A percentile compares a stretch with the other conserved stretches of the same genome.
Conservation (phyloP, 495 filamentous ascomycete species). For the Talaromyces borbonicus region DNA sequence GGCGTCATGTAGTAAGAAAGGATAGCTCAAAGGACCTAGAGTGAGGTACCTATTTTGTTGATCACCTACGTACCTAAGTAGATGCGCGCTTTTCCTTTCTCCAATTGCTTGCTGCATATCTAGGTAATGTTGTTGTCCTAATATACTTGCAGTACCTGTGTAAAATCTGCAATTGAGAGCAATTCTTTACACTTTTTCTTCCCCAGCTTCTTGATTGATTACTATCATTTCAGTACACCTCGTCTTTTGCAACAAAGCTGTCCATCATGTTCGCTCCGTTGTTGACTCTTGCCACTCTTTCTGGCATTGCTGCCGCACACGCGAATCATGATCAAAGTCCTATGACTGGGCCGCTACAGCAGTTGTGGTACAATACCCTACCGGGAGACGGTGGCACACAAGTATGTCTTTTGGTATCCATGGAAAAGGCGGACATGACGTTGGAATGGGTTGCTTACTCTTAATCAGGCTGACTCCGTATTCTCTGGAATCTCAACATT, state of each 20-base stretch:
- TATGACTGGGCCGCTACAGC: slow-evolving; percentile 46
- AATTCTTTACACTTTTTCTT: neutral
- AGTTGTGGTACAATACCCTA: slow-evolving; percentile 54
- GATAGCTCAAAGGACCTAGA: too few species aligned
- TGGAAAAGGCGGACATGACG: neutral
- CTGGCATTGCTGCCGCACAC: slow-evolving; percentile 38
- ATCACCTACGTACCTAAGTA: too few species aligned
- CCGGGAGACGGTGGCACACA: slow-evolving; percentile 62
- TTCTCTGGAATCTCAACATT: slow-evolving; percentile 70
- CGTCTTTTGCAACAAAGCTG: neutral
- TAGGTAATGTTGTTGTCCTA: too few species aligned
- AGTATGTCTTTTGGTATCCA: slow-evolving; percentile 23
- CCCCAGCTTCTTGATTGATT: neutral
- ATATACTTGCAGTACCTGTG: too few species aligned
- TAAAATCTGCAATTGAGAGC: too few species aligned
- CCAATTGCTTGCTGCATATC: too few species aligned
- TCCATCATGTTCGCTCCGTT: neutral
- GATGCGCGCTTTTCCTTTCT: too few species aligned
- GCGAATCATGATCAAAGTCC: slow-evolving; percentile 42
- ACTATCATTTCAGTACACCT: neutral
- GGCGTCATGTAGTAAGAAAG: too few species aligned
- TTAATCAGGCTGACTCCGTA: slow-evolving; percentile 54
- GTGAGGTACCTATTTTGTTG: too few species aligned
- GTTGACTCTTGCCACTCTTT: slow-evolving; percentile 17
- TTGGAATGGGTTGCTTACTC: slow-evolving; percentile 5